Conservation (phyloP, 352 stramenopile species). For the Globisporangium lucens region DNA sequence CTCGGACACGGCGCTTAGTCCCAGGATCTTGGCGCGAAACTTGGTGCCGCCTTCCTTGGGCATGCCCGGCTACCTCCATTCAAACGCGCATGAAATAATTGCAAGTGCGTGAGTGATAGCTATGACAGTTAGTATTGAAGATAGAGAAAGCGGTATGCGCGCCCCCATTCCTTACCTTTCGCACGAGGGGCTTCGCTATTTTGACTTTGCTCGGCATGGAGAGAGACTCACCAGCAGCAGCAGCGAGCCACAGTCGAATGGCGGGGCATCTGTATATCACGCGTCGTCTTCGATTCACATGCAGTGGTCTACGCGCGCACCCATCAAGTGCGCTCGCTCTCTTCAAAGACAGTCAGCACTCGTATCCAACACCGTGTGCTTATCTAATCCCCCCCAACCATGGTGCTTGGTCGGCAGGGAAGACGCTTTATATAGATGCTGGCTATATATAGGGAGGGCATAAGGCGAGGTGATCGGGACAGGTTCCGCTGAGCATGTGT, state of each 20-base stretch:
- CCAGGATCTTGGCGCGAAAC: constrained; percentile 56
- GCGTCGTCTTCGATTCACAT: neutral
- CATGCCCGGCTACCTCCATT: constrained; percentile 14
- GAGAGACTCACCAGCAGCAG: neutral
- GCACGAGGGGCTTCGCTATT: constrained; percentile 8
- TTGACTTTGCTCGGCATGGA: constrained; percentile 16
- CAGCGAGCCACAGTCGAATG: neutral
- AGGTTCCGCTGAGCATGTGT: neutral
- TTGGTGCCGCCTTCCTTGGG: constrained; percentile 43
- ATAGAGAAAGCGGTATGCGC: no score
- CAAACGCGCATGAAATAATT: neutral
- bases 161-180: constrained; percentile 5
- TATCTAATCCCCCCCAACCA: neutral
- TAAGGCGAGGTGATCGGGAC: neutral
- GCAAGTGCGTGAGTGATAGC: neutral
- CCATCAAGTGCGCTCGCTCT: neutral
- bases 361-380: neutral
- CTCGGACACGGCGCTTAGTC: constrained; percentile 40
- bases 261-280: neutral
- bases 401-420: neutral
- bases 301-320: neutral
- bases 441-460: neutral
- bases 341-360: neutral
- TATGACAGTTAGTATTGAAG: neutral
- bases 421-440: neutral